These are phyloP conservation scores for Corchorus olitorius DNA, from an alignment of 345 rosid species.

Conservation along the genomic window DNA sequence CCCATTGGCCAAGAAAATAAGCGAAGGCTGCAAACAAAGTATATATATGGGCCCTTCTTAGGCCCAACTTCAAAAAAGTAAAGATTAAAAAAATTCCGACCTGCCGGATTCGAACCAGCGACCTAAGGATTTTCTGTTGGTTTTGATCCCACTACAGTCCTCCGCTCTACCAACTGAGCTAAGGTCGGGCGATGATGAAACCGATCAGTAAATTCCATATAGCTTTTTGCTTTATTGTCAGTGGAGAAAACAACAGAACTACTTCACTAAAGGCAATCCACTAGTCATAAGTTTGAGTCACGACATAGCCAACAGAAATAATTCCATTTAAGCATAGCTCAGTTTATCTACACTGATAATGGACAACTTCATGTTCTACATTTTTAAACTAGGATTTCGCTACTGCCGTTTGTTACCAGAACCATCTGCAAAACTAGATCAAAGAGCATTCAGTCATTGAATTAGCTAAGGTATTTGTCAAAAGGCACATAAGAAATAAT, in stretches of 20 bases:
- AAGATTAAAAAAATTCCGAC: constrained; percentile 40
- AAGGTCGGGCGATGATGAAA: constrained; percentile 56
- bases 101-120: constrained; percentile 92
- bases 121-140: constrained; percentile 60
- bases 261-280: neutral
- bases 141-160: constrained; percentile 69
- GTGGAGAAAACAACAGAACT: too few relatives aligned
- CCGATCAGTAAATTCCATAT: too few relatives aligned
- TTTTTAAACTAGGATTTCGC: neutral
- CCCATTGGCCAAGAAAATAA: too few relatives aligned
- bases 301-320: neutral
- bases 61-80: neutral
- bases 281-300: neutral
- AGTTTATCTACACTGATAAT: neutral
- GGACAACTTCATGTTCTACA: neutral
- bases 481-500: neutral
- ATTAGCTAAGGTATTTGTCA: neutral
- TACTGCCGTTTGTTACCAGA: neutral
- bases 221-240: too few relatives aligned
- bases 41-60: neutral
- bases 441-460: neutral
- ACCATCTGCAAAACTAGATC: neutral
- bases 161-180: constrained; percentile 99
- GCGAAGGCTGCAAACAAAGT: too few relatives aligned
- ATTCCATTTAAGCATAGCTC: neutral